Conservation (phyloP, 345 rosid genomes). For the Linum trigynum region DNA sequence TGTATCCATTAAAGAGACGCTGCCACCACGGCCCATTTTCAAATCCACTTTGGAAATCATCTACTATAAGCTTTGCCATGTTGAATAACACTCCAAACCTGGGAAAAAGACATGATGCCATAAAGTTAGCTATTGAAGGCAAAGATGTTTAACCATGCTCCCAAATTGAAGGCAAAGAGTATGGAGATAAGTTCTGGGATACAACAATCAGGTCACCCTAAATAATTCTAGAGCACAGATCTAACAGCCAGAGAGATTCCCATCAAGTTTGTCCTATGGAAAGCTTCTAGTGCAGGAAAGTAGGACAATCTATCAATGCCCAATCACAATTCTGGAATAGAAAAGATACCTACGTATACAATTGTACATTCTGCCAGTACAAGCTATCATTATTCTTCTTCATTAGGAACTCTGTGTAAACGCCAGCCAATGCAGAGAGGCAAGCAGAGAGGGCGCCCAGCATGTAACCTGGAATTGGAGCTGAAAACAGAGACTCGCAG, state of each 20-base stretch:
- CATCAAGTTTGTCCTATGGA: not conserved
- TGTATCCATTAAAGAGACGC: conserved; percentile 69
- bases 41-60: conserved; percentile 85
- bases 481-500: conserved; percentile 75
- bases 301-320: not conserved
- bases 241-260: not conserved
- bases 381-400: conserved; percentile 88
- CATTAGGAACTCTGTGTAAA: conserved; percentile 93
- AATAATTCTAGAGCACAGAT: not conserved
- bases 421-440: conserved; percentile 89
- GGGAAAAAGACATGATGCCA: conserved; percentile 6
- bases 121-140: too few species aligned
- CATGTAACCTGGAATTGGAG: conserved; percentile 86
- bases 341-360: conserved; percentile 77
- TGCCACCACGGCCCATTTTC: conserved; percentile 96
- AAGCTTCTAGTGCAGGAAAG: not conserved
- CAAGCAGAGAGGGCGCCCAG: conserved; percentile 79
- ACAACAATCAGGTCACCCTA: too few species aligned
- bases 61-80: conserved; percentile 59
- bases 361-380: conserved; percentile 92
- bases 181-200: not conserved
- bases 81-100: conserved; percentile 88
- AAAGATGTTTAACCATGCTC: not conserved
- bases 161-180: not conserved
- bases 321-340: conserved; percentile 8